Evolutionary conservation across 306 rosid species (phyloP).

Genomic region (Argentina anserina): DNA sequence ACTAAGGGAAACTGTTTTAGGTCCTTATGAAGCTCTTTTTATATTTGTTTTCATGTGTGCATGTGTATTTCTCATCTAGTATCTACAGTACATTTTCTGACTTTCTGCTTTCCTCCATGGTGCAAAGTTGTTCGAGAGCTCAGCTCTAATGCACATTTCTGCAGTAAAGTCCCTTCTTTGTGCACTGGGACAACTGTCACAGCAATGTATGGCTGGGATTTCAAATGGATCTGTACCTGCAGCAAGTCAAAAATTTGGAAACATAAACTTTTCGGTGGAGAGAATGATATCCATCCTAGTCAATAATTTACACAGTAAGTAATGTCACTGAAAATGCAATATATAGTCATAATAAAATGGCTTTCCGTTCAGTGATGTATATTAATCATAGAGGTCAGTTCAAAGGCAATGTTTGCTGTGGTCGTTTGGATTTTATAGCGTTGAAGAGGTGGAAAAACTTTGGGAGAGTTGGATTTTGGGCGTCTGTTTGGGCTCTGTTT

Average conservation of each 20-base stretch:
- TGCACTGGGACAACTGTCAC: constrained; percentile 87
- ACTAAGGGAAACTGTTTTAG: neutral
- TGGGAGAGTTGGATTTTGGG: neutral
- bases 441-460: neutral
- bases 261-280: constrained; percentile 85
- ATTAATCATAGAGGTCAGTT: neutral
- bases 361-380: neutral
- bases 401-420: constrained; percentile 1
- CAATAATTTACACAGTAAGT: constrained; percentile 93
- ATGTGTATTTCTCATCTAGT: neutral
- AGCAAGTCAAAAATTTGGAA: constrained; percentile 78
- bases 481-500: neutral
- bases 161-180: constrained; percentile 90
- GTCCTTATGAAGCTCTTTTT: neutral
- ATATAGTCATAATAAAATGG: neutral
- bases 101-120: constrained; percentile 30
- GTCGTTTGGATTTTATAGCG: neutral
- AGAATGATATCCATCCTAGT: constrained; percentile 91
- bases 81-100: constrained; percentile 31
- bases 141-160: constrained; percentile 84
- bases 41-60: neutral
- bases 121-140: constrained; percentile 89
- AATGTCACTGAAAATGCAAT: constrained; percentile 20
- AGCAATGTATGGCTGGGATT: constrained; percentile 61
- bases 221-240: constrained; percentile 65